Base-by-base conservation (phyloP, 768 basidiomycete species). In the Lactarius hatsudake region DNA sequence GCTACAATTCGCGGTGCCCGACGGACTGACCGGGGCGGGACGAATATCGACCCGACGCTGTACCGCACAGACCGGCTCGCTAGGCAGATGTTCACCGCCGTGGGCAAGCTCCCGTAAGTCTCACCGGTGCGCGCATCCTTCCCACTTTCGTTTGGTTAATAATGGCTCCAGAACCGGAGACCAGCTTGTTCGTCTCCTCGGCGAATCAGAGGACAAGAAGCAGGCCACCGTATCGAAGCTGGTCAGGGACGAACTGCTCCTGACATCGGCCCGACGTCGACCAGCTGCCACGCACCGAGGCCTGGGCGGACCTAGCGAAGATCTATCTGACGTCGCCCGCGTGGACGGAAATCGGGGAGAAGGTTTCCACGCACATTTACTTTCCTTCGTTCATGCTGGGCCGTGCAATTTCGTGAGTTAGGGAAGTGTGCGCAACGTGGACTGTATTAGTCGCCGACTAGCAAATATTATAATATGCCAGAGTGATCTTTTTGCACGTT, bases 181-280 rank as follows among this genome's bases (percentile, higher is more conserved):
- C 95, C 75, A 91, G 87, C 72, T 82, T 96, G 72, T 99, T 98
- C 88, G 97, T 67, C 80, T 98, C 61, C 86, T 98, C 20, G 96
- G 98, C 69, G 95, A 96, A 78, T 94, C 95, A 23, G 96, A 98
- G 78, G 96, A 98, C 81, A 97, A 96, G 82, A 98, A 98, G 78
- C 93, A 96, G 76, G 96, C 97, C 26, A 98, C 95, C 79, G 93
- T 94, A 28, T 83, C 92, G 62, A 97, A 97, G 77, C 85, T 97
- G 56, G 84, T 86, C 66, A 96, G 96, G 79, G 90, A 89, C 77
- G 95, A 97, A 78, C 83, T 96, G 2, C 79, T 98, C 95, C 98
- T 82, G 98, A 98, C 81, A 98, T 98, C 65, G 95, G 96, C 23
- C 96, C 94, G 26, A 98, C 95, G 1, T 96, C 95, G 4, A 96